Evolutionary conservation across 305 asterid species (phyloP), one percentile per base, ranked within the genome.

Genomic region (Ruellia speciosa): DNA sequence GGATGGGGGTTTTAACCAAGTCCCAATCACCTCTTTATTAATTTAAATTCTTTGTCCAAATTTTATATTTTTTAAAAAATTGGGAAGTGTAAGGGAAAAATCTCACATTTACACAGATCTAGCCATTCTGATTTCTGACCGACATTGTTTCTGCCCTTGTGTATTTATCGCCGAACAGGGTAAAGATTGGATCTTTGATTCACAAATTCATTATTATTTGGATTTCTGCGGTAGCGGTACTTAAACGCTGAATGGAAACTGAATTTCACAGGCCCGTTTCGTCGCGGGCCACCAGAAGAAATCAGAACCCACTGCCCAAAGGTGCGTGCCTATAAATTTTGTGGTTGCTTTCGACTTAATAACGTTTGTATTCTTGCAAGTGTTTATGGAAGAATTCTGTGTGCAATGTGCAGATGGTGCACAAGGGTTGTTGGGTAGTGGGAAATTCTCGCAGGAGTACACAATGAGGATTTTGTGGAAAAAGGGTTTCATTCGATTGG

Each of bases 401-500:
- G 66, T 24, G 47, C 48, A n/a, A n/a, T n/a, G 60, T 73, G 79
- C 72, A 81, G 96, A 76, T 74, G 62, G 55, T 39, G 72, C 58
- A 51, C 80, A 64, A 64, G 84, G 72, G 57, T 28, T 58, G 60
- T 61, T 74, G 63, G 49, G 62, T 52, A 68, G 70, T 70, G 96
- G 78, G 62, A 90, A 82, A 72, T 54, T 70, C 6, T 64, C 83
- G 46, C 83, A 76, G 50, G 95, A 81, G 53, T 76, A 58, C 56
- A 49, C 89, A 17, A 64, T 81, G 88, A 78, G 57, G 82, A 49
- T 81, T 37, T 55, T 77, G 43, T 90, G 98, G 98, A 90, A 77
- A 70, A 87, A 52, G 86, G 96, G 96, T 52, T 85, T 87, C 78
- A 68, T 87, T 77, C 85, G 95, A 31, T 69, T 85, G 78, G 65